These are phyloP conservation scores for Entrophospora sp. DNA, from an alignment of 192 early-diverging fungal genomes.

Conservation along the genomic window DNA sequence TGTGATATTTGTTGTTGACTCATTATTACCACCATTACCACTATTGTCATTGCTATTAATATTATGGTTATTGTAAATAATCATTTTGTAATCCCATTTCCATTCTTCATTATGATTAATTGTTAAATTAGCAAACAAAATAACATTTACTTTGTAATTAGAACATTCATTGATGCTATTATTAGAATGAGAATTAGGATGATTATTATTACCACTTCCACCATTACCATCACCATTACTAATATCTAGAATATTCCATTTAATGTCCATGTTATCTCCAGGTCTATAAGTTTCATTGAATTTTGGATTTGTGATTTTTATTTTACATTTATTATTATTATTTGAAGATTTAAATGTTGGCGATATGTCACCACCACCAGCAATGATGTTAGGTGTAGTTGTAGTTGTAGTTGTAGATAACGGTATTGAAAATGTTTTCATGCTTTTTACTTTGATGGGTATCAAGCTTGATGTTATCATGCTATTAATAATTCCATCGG, in stretches of 20 bases:
- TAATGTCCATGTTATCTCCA: background rate
- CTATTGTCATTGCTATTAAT: background rate
- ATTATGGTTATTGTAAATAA: background rate
- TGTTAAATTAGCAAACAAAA: slow-evolving; percentile 11
- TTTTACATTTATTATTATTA: too few species aligned
- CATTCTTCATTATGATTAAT: background rate
- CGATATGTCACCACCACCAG: too few species aligned
- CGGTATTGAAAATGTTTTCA: too few species aligned
- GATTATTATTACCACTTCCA: too few species aligned
- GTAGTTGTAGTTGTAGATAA: too few species aligned
- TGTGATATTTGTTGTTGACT: background rate
- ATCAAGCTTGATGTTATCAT: too few species aligned
- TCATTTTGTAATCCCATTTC: background rate
- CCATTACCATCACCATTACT: too few species aligned
- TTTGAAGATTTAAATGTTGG: too few species aligned
- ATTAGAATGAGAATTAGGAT: too few species aligned
- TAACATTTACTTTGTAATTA: background rate
- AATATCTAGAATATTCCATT: background rate
- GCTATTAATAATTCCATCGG: too few species aligned
- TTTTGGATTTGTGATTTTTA: background rate
- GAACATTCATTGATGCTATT: background rate
- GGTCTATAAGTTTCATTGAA: background rate
- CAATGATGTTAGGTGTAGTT: too few species aligned
- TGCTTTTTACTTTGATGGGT: too few species aligned
- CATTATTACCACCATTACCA: background rate